phyloP scores from a whole-genome alignment of 345 rosid genomes.

The Luvunga scandens region DNA sequence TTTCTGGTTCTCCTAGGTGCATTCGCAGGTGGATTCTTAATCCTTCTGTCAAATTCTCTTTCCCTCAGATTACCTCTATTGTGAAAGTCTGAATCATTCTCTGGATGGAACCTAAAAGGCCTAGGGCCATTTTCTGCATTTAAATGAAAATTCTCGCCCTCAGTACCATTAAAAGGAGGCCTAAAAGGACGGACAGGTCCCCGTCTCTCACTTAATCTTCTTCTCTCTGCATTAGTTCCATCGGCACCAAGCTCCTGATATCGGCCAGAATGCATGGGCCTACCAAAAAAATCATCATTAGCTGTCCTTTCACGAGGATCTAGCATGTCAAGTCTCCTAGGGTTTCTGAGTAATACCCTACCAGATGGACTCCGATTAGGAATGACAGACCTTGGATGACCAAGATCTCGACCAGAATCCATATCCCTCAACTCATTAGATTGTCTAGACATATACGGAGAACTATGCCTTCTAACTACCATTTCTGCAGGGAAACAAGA shows the following conservation, averaged over 20 bases:
- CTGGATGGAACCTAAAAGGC: slow-evolving; percentile 46
- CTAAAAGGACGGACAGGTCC: slow-evolving; percentile 64
- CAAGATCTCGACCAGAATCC: slow-evolving; percentile 51
- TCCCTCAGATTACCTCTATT: slow-evolving; percentile 56
- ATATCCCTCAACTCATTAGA: slow-evolving; percentile 58
- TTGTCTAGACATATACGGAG: slow-evolving; percentile 60
- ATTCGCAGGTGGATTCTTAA: slow-evolving; percentile 53
- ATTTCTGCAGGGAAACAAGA: slow-evolving; percentile 57
- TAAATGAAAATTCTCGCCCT: slow-evolving; percentile 41
- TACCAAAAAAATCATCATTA: slow-evolving; percentile 51
- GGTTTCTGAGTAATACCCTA: slow-evolving; percentile 50
- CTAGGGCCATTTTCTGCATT: slow-evolving; percentile 53
- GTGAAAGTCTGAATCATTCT: slow-evolving; percentile 41
- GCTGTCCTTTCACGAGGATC: slow-evolving; percentile 65
- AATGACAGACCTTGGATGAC: slow-evolving; percentile 51
- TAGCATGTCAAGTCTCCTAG: slow-evolving; percentile 47
- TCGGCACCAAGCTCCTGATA: slow-evolving; percentile 60
- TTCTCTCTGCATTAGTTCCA: slow-evolving; percentile 57
- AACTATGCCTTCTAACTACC: slow-evolving; percentile 60
- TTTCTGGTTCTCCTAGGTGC: slow-evolving; percentile 49
- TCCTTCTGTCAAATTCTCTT: slow-evolving; percentile 56
- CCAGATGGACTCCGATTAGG: slow-evolving; percentile 64
- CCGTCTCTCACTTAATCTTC: slow-evolving; percentile 64
- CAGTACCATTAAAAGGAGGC: slow-evolving; percentile 46
- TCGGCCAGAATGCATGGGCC: slow-evolving; percentile 54